A percentile compares a stretch with the other conserved stretches of the same genome.
These are phyloP conservation scores for Cladorrhinum sp. DNA, from an alignment of 2,329 filamentous ascomycete genomes.

Conservation along the genomic window DNA sequence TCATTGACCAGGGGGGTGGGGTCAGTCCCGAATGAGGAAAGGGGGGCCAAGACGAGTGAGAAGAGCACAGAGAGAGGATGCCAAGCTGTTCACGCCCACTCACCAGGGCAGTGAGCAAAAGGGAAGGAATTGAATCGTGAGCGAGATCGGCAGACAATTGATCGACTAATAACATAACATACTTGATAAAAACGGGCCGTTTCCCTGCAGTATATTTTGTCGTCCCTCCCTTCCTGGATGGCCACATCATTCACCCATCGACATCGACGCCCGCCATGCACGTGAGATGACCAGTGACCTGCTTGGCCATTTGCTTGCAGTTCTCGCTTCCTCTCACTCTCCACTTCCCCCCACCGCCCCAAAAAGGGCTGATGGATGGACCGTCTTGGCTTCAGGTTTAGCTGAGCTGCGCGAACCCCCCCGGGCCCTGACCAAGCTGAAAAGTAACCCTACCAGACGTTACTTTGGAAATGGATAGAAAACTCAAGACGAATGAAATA, in stretches of 20 bases:
- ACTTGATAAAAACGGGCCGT: neutral
- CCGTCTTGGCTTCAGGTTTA: neutral
- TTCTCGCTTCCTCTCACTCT: too few relatives aligned
- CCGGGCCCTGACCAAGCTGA: neutral
- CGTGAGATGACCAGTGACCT: constrained; percentile 5
- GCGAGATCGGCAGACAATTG: neutral
- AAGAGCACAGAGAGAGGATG: neutral
- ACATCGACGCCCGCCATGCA: neutral
- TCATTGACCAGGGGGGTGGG: neutral
- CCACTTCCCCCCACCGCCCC: neutral
- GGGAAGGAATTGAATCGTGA: neutral
- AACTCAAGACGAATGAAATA: neutral
- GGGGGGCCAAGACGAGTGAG: neutral
- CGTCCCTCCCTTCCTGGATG: neutral
- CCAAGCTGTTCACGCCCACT: neutral
- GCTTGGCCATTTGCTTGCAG: too few relatives aligned
- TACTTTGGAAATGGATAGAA: neutral
- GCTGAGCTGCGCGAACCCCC: neutral
- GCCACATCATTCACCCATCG: too few relatives aligned
- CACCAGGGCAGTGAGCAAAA: neutral
- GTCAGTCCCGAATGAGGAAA: neutral
- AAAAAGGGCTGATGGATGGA: neutral
- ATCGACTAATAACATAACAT: neutral
- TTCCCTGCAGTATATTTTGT: neutral
- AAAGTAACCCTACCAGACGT: neutral